Percentiles rank a stretch among this genome's conserved stretches.
phyloP scores from a whole-genome alignment of 1,284 basidiomycete genomes.

The Xerocomus nothofagi region DNA sequence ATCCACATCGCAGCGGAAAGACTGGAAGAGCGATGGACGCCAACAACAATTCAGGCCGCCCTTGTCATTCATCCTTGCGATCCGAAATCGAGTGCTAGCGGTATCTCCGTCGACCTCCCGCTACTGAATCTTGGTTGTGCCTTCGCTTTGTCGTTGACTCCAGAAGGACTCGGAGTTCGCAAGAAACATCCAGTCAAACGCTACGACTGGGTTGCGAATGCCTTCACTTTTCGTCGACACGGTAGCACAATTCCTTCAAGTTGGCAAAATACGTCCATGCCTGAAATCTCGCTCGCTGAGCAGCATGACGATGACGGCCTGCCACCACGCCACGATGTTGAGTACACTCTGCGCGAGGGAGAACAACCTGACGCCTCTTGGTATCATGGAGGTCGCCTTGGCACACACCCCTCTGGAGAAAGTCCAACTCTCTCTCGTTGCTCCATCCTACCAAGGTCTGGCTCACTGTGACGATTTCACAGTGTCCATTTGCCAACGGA shows the following conservation, averaged over 20 bases:
- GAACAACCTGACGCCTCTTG: conserved; percentile 1
- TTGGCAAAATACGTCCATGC: conserved; percentile 19
- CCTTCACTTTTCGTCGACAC: conserved; percentile 14
- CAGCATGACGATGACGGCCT: not conserved
- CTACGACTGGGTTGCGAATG: conserved; percentile 6
- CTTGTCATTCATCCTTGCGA: conserved; percentile 1
- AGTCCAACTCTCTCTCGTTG: not conserved
- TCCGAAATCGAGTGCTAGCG: not conserved
- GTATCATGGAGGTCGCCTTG: conserved; percentile 5
- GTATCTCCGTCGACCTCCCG: conserved; percentile 11
- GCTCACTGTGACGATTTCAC: conserved; percentile 19
- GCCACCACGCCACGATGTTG: too few relatives aligned
- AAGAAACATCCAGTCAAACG: too few relatives aligned
- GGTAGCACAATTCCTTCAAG: not conserved
- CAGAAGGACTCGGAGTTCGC: not conserved
- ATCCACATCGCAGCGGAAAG: not conserved
- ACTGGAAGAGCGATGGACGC: conserved; percentile 20
- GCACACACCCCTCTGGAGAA: not conserved
- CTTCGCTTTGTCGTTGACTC: conserved; percentile 18
- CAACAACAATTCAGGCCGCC: conserved; percentile 10
- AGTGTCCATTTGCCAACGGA: conserved; percentile 17
- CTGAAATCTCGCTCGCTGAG: conserved; percentile 14
- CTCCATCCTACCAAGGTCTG: not conserved
- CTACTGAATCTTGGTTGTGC: conserved; percentile 18
- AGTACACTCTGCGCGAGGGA: not conserved